Conservation (phyloP, 75 land plant genomes). For the Selaginella tamariscina region DNA sequence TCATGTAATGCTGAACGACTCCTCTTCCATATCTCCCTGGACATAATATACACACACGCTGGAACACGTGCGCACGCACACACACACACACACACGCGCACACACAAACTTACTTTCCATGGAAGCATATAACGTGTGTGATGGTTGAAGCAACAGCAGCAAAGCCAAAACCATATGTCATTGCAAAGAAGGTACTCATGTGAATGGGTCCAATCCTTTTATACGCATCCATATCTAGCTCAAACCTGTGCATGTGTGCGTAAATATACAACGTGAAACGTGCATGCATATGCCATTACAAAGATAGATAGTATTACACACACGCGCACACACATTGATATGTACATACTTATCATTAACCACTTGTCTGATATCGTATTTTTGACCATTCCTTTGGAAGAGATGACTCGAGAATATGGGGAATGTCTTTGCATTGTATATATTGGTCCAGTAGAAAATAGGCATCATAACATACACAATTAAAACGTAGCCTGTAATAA, state of each 20-base stretch:
- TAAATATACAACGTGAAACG: no score
- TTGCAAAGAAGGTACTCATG: slow-evolving; percentile 8
- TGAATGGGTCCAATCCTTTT: neutral
- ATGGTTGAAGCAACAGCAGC: neutral
- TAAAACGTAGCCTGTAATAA: slow-evolving; percentile 46
- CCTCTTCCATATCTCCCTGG: slow-evolving; percentile 4
- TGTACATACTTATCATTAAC: slow-evolving; percentile 2
- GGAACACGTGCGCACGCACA: neutral
- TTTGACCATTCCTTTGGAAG: neutral
- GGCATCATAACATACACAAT: neutral
- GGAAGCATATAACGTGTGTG: slow-evolving; percentile 3
- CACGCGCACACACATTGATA: no score
- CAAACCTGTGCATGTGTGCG: no score
- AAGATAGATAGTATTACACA: no score
- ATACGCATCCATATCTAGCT: slow-evolving; percentile 1
- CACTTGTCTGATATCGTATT: neutral
- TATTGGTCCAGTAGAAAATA: neutral
- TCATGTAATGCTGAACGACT: neutral
- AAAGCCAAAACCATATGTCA: slow-evolving; percentile 11
- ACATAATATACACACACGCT: neutral
- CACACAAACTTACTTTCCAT: slow-evolving; percentile 2
- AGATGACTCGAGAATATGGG: slow-evolving; percentile 12
- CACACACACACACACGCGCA: neutral
- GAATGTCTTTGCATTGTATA: slow-evolving; percentile 4
- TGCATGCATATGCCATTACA: no score